These are phyloP conservation scores for Fonsecaea pedrosoi DNA, from an alignment of 2,329 filamentous ascomycete genomes.

Conservation along the genomic window DNA sequence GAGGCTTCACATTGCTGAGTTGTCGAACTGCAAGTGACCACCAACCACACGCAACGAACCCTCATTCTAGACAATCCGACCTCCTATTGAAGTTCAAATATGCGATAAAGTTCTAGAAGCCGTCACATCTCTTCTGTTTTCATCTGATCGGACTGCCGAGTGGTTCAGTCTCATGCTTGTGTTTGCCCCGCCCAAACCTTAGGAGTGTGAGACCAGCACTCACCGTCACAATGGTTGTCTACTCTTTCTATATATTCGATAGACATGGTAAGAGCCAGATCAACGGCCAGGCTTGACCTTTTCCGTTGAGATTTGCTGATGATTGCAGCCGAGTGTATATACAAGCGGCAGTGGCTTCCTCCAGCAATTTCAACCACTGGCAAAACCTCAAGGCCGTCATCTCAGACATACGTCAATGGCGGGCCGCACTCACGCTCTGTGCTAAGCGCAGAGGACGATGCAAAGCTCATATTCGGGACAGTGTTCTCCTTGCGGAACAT, in stretches of 20 bases:
- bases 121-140: neutral
- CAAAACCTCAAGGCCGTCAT: constrained; percentile 58
- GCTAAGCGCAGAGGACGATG: constrained; percentile 75
- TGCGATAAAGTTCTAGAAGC: neutral
- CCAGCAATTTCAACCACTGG: constrained; percentile 55
- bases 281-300: neutral
- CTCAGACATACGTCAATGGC: constrained; percentile 54
- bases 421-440: constrained; percentile 50
- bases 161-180: neutral
- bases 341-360: constrained; percentile 83
- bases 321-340: constrained; percentile 88
- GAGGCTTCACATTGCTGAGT: neutral
- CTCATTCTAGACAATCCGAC: neutral
- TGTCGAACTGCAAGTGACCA: constrained; percentile 1
- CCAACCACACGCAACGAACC: neutral
- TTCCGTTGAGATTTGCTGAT: constrained; percentile 15
- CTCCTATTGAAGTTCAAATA: neutral
- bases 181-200: neutral
- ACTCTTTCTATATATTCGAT: constrained; percentile 99
- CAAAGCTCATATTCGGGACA: constrained; percentile 96
- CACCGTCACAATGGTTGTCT: constrained; percentile 77
- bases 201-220: too few relatives aligned
- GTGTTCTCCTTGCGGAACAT: constrained; percentile 97
- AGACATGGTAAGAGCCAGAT: constrained; percentile 75
- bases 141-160: neutral